Percentiles rank a stretch among this genome's conserved stretches.
Conservation (phyloP, 1,284 basidiomycete genomes). For the Pholiota adiposa region DNA sequence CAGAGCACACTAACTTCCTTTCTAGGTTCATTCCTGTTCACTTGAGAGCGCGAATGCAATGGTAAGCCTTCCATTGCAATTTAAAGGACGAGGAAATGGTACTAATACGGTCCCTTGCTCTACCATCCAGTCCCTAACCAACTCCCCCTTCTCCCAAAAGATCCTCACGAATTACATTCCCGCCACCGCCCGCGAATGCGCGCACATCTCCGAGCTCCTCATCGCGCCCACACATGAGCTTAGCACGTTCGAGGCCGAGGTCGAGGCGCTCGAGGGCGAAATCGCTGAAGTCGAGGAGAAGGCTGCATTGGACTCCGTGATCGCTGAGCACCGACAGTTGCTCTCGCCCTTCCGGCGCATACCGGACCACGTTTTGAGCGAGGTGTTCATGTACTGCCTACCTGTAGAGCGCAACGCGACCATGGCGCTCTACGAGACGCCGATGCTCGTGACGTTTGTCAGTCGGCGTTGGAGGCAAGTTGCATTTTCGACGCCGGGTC, state of each 20-base stretch:
- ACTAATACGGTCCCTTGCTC: too few species aligned
- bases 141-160: neutral
- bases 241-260: neutral
- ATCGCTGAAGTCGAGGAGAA: neutral
- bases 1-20: neutral
- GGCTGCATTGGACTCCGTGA: neutral
- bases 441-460: slow-evolving; percentile 2
- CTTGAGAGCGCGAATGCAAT: too few species aligned
- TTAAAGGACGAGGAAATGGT: too few species aligned
- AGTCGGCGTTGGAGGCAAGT: slow-evolving; percentile 3
- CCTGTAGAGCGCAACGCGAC: neutral
- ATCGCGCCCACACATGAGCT: neutral
- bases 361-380: neutral
- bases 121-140: too few species aligned
- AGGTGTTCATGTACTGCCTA: slow-evolving; percentile 7
- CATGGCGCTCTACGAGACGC: neutral
- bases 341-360: slow-evolving; percentile 1
- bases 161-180: neutral
- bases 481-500: neutral
- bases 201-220: neutral
- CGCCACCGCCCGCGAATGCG: neutral
- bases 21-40: too few species aligned
- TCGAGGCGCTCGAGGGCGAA: neutral
- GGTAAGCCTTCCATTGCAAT: neutral
- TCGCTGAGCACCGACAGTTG: neutral